phyloP scores from a whole-genome alignment of 73 alveolate species.

The Tetrahymena elliotti region DNA sequence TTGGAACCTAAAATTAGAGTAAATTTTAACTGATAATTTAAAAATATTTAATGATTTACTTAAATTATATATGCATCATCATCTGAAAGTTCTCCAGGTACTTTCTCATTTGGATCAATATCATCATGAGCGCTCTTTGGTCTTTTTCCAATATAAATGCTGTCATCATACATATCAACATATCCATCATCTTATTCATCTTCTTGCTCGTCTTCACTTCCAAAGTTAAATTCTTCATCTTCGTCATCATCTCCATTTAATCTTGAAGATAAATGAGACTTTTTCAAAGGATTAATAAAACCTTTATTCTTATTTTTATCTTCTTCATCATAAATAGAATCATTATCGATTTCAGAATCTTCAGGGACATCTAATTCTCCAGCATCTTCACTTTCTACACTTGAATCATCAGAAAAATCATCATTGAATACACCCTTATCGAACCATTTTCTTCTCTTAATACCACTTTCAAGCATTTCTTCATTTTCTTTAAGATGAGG shows the following conservation, averaged over 20 bases:
- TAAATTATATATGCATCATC: conserved; percentile 38
- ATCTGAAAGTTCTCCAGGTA: conserved; percentile 35
- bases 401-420: not conserved
- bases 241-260: conserved; percentile 44
- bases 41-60: conserved; percentile 42
- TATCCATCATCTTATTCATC: conserved; percentile 51
- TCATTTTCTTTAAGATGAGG: not conserved
- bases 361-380: conserved; percentile 22
- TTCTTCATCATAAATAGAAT: conserved; percentile 54
- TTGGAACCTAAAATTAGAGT: conserved; percentile 31
- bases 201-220: conserved; percentile 42
- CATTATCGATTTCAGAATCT: conserved; percentile 39
- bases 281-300: conserved; percentile 27
- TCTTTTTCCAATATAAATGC: conserved; percentile 46
- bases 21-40: conserved; percentile 31
- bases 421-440: not conserved
- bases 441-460: not conserved
- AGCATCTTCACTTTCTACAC: not conserved
- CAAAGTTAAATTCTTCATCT: conserved; percentile 32
- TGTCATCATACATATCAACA: conserved; percentile 63
- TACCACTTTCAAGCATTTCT: not conserved
- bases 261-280: conserved; percentile 5
- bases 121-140: not conserved
- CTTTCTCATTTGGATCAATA: conserved; percentile 47
- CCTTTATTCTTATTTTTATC: conserved; percentile 51